These are phyloP conservation scores for Geotrichum candidum DNA, from an alignment of 1,139 yeast genomes.

Conservation along the genomic window DNA sequence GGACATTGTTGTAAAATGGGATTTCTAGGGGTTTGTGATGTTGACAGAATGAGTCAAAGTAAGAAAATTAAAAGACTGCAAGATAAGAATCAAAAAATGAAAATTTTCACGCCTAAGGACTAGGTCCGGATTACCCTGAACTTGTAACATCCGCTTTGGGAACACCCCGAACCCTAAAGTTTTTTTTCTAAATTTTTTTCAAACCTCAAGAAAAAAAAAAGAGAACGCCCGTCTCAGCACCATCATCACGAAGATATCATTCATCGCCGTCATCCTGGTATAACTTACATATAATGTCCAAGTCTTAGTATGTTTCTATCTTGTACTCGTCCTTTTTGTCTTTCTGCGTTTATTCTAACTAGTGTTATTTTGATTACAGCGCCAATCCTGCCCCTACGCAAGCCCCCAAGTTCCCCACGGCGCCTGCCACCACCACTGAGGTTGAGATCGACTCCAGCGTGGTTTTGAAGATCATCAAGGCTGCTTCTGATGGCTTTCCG, in stretches of 20 bases:
- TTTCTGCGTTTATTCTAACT: neutral
- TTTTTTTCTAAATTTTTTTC: constrained; percentile 7
- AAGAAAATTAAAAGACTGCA: neutral
- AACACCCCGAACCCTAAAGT: neutral
- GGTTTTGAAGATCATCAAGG: constrained; percentile 65
- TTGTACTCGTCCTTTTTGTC: neutral
- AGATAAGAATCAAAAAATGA: neutral
- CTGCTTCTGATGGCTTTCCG: constrained; percentile 65
- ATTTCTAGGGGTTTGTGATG: neutral
- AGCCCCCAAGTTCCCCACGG: constrained; percentile 18
- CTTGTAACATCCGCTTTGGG: neutral
- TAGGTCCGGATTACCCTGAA: neutral
- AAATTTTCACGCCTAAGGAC: neutral
- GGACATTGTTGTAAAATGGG: constrained; percentile 12
- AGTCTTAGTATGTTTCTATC: constrained; percentile 4
- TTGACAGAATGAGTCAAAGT: constrained; percentile 7
- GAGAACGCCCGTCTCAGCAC: neutral
- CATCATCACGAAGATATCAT: neutral
- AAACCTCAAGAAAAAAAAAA: neutral
- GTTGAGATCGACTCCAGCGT: constrained; percentile 41
- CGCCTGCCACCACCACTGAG: constrained; percentile 24
- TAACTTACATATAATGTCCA: constrained; percentile 1
- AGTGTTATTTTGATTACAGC: neutral
- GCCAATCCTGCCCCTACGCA: neutral
- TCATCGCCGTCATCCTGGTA: neutral